Conservation (phyloP, 2,329 filamentous ascomycete species). For the Paecilomyces sp. region DNA sequence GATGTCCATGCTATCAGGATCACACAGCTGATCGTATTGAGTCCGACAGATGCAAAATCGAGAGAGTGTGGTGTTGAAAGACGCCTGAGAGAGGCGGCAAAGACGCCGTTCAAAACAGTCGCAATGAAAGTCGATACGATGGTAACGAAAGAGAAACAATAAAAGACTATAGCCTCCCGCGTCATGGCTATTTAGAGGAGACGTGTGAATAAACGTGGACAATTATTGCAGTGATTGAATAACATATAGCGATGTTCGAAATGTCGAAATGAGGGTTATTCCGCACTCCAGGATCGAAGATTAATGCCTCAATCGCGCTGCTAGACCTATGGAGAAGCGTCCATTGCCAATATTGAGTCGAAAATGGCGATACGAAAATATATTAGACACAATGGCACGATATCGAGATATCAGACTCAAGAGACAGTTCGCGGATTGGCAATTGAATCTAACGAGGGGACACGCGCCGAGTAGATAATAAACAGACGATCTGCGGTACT, state of each 20-base stretch:
- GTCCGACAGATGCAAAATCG: constrained; percentile 16
- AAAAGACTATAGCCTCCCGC: not conserved
- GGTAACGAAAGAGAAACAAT: constrained; percentile 1
- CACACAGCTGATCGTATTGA: constrained; percentile 20
- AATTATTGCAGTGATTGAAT: not conserved
- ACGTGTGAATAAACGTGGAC: not conserved
- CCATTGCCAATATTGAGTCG: not conserved
- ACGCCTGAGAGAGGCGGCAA: constrained; percentile 14
- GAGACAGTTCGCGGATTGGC: not conserved
- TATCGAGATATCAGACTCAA: not conserved
- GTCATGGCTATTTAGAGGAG: not conserved
- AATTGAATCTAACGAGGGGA: not conserved
- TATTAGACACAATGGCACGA: not conserved
- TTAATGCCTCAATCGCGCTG: not conserved
- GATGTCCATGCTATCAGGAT: constrained; percentile 11
- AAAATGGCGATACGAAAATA: not conserved
- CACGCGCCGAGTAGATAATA: not conserved
- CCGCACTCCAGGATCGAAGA: not conserved
- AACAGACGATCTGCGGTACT: not conserved
- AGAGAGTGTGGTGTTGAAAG: constrained; percentile 9
- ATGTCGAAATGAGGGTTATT: not conserved
- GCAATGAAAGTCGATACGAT: constrained; percentile 16
- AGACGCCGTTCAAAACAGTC: constrained; percentile 23
- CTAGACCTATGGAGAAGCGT: not conserved
- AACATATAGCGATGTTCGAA: not conserved